Percentiles rank a stretch among this genome's conserved stretches.
Evolutionary conservation across 352 stramenopile genomes (phyloP).

Genomic region (Pythium coloratum): DNA sequence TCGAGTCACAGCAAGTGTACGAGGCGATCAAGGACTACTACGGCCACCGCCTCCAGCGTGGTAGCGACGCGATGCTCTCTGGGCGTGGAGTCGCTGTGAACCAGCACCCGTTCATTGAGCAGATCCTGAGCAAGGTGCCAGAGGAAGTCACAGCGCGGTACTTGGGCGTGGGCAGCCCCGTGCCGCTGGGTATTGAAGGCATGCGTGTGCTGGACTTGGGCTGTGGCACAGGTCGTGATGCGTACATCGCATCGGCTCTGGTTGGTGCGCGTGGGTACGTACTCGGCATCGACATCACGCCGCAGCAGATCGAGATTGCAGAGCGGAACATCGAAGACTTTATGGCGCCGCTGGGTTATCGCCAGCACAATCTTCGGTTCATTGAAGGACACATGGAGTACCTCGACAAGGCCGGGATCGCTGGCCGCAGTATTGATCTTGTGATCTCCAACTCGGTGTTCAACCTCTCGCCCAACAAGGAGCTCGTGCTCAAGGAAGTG

Average conservation of each 20-base stretch:
- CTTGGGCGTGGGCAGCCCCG: slow-evolving; percentile 77
- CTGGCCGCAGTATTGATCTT: slow-evolving; percentile 79
- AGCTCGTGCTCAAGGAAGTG: slow-evolving; percentile 83
- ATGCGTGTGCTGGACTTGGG: slow-evolving; percentile 86
- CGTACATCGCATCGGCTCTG: slow-evolving; percentile 83
- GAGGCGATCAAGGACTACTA: slow-evolving; percentile 50
- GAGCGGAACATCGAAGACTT: slow-evolving; percentile 67
- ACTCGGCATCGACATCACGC: slow-evolving; percentile 90
- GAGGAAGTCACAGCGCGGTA: slow-evolving; percentile 65
- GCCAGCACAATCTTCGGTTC: slow-evolving; percentile 82
- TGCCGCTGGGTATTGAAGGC: slow-evolving; percentile 65
- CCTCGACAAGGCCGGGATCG: slow-evolving; percentile 77
- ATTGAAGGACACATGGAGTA: slow-evolving; percentile 87
- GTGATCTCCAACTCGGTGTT: slow-evolving; percentile 94
- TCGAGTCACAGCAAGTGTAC: slow-evolving; percentile 31
- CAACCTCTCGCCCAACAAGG: slow-evolving; percentile 92
- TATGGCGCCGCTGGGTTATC: slow-evolving; percentile 75
- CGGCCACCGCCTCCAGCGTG: slow-evolving; percentile 41
- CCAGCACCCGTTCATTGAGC: slow-evolving; percentile 38
- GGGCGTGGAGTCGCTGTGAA: slow-evolving; percentile 49
- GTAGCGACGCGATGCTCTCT: slow-evolving; percentile 69
- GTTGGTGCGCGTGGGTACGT: slow-evolving; percentile 77
- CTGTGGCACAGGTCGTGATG: slow-evolving; percentile 86
- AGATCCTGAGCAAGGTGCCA: slow-evolving; percentile 69
- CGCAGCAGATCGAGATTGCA: slow-evolving; percentile 84